phyloP scores from a whole-genome alignment of 257 asterid genomes.

The Mentha longifolia region DNA sequence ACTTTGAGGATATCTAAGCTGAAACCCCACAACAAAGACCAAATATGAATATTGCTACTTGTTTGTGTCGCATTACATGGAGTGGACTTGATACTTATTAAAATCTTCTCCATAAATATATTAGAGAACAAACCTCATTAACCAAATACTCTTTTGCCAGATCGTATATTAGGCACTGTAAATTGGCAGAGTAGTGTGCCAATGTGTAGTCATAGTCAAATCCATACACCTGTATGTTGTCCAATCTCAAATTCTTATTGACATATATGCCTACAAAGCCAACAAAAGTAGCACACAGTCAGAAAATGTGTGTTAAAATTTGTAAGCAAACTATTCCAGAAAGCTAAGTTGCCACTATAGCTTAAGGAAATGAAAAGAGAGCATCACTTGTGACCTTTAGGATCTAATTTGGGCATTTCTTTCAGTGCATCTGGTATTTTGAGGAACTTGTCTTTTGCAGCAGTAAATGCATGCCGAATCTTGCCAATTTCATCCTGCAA shows the following conservation, averaged over 20 bases:
- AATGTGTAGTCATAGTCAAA: conserved; percentile 96
- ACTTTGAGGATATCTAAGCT: conserved; percentile 90
- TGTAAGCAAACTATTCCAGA: conserved; percentile 1
- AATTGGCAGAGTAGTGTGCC: conserved; percentile 91
- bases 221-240: conserved; percentile 84
- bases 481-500: conserved; percentile 59
- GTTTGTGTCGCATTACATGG: not conserved
- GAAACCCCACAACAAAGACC: conserved; percentile 38
- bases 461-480: conserved; percentile 60
- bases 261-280: conserved; percentile 73
- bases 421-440: conserved; percentile 69
- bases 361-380: not conserved
- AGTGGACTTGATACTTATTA: conserved; percentile 12
- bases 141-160: conserved; percentile 91
- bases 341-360: conserved; percentile 13
- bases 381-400: conserved; percentile 58
- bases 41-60: conserved; percentile 11
- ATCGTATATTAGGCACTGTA: conserved; percentile 85
- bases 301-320: conserved; percentile 1
- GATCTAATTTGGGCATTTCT: conserved; percentile 81
- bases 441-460: conserved; percentile 71
- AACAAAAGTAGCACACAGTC: conserved; percentile 34
- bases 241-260: conserved; percentile 90
- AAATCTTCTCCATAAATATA: conserved; percentile 16
- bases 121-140: conserved; percentile 73